phyloP scores from a whole-genome alignment of 805 yeast species.

The Saturnispora sanitii region DNA sequence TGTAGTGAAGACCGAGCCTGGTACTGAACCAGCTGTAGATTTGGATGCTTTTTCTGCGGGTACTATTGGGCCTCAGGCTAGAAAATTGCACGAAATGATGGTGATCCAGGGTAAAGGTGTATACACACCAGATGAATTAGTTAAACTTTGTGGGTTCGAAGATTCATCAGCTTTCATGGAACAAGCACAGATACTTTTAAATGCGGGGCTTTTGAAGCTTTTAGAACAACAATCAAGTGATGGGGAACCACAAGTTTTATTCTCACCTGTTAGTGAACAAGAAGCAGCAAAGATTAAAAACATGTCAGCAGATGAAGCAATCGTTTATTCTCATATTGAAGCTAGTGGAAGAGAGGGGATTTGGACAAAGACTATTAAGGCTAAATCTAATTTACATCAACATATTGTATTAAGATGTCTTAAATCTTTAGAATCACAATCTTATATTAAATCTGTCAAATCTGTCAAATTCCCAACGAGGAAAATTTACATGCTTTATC shows the following conservation, averaged over 20 bases:
- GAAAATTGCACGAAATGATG: conserved; percentile 56
- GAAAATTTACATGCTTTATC: conserved; percentile 90
- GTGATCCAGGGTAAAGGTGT: conserved; percentile 37
- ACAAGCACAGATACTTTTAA: conserved; percentile 30
- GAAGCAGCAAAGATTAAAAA: conserved; percentile 72
- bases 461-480: conserved; percentile 87
- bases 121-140: conserved; percentile 63
- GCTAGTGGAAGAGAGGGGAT: conserved; percentile 93
- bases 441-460: conserved; percentile 82
- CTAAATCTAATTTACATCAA: conserved; percentile 81
- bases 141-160: conserved; percentile 34
- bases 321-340: conserved; percentile 85
- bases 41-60: too few species aligned
- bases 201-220: conserved; percentile 16
- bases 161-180: conserved; percentile 34
- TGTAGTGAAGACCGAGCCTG: too few species aligned
- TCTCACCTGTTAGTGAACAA: conserved; percentile 59
- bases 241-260: conserved; percentile 37
- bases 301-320: conserved; percentile 81
- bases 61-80: conserved; percentile 31
- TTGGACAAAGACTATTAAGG: conserved; percentile 88
- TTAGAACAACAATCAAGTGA: conserved; percentile 42
- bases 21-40: too few species aligned
- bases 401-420: conserved; percentile 81
- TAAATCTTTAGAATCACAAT: conserved; percentile 67